Conservation (phyloP, 2,329 filamentous ascomycete genomes). For the Chrysoporthe deuterocubensis region DNA sequence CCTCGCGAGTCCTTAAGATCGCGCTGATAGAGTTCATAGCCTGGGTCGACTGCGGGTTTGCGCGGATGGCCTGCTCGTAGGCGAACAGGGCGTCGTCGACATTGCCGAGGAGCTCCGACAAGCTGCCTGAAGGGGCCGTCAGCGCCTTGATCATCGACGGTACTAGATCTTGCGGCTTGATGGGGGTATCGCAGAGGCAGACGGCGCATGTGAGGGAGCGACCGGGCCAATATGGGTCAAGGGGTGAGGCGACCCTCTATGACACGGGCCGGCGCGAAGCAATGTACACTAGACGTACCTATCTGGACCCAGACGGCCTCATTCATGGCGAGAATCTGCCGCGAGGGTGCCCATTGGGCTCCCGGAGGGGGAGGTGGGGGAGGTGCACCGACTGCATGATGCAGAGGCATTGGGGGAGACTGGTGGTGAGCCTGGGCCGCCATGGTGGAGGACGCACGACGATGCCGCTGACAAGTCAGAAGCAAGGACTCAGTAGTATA, state of each 20-base stretch:
- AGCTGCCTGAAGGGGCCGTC: constrained; percentile 63
- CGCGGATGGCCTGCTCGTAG: constrained; percentile 86
- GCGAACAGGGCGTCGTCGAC: constrained; percentile 86
- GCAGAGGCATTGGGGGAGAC: constrained; percentile 76
- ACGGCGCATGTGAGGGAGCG: neutral
- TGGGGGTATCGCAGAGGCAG: neutral
- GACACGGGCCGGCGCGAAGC: constrained; percentile 15
- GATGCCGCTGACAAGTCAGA: constrained; percentile 8
- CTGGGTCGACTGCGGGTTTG: constrained; percentile 84
- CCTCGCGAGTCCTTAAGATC: constrained; percentile 88
- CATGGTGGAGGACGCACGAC: constrained; percentile 51
- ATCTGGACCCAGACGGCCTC: constrained; percentile 92
- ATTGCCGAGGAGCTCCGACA: constrained; percentile 86
- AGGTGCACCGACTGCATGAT: constrained; percentile 59
- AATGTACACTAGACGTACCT: constrained; percentile 61
- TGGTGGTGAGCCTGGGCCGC: constrained; percentile 71
- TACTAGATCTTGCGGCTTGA: neutral
- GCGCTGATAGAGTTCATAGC: constrained; percentile 95
- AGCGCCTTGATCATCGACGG: constrained; percentile 37
- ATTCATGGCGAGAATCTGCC: constrained; percentile 78
- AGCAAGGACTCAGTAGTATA: neutral
- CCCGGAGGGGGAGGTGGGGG: constrained; percentile 62
- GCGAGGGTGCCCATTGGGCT: constrained; percentile 66
- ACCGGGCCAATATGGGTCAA: constrained; percentile 4
- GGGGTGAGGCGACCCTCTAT: constrained; percentile 21